Conservation (phyloP, 306 rosid genomes). For the Prunus davidiana region DNA sequence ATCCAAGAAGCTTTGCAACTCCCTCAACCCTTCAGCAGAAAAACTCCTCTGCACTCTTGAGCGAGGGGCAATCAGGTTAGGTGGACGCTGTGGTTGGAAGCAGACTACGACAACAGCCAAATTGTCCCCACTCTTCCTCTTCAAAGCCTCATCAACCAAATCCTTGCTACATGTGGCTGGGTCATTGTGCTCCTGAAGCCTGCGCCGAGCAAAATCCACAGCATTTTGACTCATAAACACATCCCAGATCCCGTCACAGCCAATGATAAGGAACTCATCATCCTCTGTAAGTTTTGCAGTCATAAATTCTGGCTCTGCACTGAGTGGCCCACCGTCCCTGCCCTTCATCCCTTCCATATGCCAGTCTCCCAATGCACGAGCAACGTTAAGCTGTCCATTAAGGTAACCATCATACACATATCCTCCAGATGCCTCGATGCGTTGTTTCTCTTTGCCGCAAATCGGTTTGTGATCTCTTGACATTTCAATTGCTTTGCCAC, state of each 20-base stretch:
- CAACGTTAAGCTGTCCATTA: conserved; percentile 82
- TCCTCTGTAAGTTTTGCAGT: conserved; percentile 59
- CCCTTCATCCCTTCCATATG: conserved; percentile 90
- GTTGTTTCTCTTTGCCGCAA: conserved; percentile 59
- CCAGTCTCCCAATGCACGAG: conserved; percentile 95
- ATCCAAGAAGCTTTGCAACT: conserved; percentile 77
- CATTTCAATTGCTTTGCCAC: conserved; percentile 90
- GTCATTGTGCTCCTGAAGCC: conserved; percentile 91
- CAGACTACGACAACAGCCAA: conserved; percentile 74
- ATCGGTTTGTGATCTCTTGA: conserved; percentile 85
- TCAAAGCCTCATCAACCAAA: conserved; percentile 80
- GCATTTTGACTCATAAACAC: conserved; percentile 91
- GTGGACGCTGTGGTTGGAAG: conserved; percentile 72
- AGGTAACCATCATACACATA: conserved; percentile 73
- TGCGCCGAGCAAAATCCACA: conserved; percentile 81
- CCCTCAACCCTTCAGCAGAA: conserved; percentile 82
- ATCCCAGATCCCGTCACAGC: conserved; percentile 95
- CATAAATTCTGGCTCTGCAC: conserved; percentile 79
- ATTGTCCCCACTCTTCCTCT: conserved; percentile 90
- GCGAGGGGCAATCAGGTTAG: conserved; percentile 70
- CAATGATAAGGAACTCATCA: conserved; percentile 84
- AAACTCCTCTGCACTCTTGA: conserved; percentile 76
- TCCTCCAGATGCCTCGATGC: conserved; percentile 81
- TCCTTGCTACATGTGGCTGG: conserved; percentile 72
- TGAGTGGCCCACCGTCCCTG: conserved; percentile 75